These are phyloP conservation scores for rapeseed (Brassica napus) DNA, from an alignment of 345 rosid species.

Conservation along the genomic window Da-Ae NC_063447.1:37406501-37407000, in stretches of 20 bases:
- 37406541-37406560: not conserved
- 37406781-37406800: not conserved
- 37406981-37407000: too few relatives aligned
- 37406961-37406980: not conserved
- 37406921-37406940: not conserved
- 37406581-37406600: conserved; percentile 58
- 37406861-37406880: not conserved
- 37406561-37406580: not conserved
- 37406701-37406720: conserved; percentile 7
- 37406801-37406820: not conserved
- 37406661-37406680: conserved; percentile 48
- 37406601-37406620: conserved; percentile 49
- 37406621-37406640: conserved; percentile 51
- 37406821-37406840: not conserved
- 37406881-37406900: not conserved
- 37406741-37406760: conserved; percentile 40
- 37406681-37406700: conserved; percentile 49
- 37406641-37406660: conserved; percentile 51
- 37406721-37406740: conserved; percentile 1
- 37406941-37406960: conserved; percentile 2
- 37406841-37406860: not conserved
- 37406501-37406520: not conserved
- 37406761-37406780: conserved; percentile 49
- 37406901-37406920: conserved; percentile 5
- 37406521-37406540: not conserved